Percentiles rank a stretch among this genome's conserved stretches.
phyloP scores from a whole-genome alignment of 164 flowering plant genomes.

The Saururus chinensis region DNA sequence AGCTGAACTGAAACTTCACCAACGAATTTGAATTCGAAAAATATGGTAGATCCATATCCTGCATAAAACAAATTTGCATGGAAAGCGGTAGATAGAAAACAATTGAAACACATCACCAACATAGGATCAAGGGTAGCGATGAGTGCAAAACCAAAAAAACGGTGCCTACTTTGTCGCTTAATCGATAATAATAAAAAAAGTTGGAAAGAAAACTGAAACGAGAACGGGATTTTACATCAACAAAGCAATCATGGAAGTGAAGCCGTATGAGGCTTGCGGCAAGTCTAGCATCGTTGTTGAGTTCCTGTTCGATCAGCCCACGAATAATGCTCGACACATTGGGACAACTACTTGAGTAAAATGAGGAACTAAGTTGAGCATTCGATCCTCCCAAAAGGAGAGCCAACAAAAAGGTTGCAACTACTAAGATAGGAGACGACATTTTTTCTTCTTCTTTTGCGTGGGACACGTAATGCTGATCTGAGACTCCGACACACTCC shows the following conservation, averaged over 20 bases:
- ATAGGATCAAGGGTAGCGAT: no score
- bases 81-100: background rate
- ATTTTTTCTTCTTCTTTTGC: background rate
- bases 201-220: background rate
- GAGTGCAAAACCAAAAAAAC: background rate
- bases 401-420: background rate
- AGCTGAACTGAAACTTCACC: no score
- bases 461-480: background rate
- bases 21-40: no score
- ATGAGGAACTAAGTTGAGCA: constrained; percentile 35
- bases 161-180: background rate
- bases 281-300: constrained; percentile 27
- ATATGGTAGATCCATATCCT: no score
- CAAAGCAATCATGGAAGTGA: constrained; percentile 76
- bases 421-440: constrained; percentile 1
- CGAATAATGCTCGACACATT: constrained; percentile 30
- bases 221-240: constrained; percentile 20
- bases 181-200: background rate
- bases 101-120: background rate
- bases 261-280: constrained; percentile 50
- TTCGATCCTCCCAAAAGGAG: constrained; percentile 4
- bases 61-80: no score
- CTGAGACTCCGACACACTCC: background rate
- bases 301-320: constrained; percentile 22
- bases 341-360: constrained; percentile 41